Evolutionary conservation across 257 asterid genomes (phyloP).

Genomic region (Euphrasia confusa): DNA sequence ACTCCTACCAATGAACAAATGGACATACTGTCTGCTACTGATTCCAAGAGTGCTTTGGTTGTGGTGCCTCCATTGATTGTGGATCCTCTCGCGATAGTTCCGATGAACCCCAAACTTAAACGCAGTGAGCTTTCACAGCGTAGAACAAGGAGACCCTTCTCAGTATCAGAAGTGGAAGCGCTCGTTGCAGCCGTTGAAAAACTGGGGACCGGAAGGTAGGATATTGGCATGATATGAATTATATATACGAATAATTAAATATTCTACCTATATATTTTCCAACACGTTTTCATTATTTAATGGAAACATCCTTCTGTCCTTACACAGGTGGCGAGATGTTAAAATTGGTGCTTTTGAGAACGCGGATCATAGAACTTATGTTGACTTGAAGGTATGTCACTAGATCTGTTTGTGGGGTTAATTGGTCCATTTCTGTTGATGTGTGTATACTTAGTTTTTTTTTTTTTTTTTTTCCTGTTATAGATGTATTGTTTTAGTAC

Average conservation of each 20-base stretch:
- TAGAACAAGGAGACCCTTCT: conserved; percentile 86
- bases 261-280: neutral
- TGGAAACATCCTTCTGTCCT: neutral
- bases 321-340: conserved; percentile 94
- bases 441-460: neutral
- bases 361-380: conserved; percentile 93
- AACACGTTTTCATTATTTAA: neutral
- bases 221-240: neutral
- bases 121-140: conserved; percentile 74
- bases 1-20: conserved; percentile 27
- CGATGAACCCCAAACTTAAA: conserved; percentile 49
- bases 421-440: neutral
- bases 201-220: conserved; percentile 92
- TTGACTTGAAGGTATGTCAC: conserved; percentile 73
- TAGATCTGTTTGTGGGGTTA: neutral
- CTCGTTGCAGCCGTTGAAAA: conserved; percentile 90
- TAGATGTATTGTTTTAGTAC: neutral
- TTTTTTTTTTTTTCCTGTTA: neutral
- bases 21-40: conserved; percentile 31
- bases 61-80: conserved; percentile 31
- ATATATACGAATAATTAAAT: neutral
- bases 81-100: conserved; percentile 57
- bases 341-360: conserved; percentile 80
- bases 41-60: conserved; percentile 62
- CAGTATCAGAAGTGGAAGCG: conserved; percentile 88